These are phyloP conservation scores for Xylaria castorea DNA, from an alignment of 495 filamentous ascomycete genomes.

Conservation along the genomic window DNA sequence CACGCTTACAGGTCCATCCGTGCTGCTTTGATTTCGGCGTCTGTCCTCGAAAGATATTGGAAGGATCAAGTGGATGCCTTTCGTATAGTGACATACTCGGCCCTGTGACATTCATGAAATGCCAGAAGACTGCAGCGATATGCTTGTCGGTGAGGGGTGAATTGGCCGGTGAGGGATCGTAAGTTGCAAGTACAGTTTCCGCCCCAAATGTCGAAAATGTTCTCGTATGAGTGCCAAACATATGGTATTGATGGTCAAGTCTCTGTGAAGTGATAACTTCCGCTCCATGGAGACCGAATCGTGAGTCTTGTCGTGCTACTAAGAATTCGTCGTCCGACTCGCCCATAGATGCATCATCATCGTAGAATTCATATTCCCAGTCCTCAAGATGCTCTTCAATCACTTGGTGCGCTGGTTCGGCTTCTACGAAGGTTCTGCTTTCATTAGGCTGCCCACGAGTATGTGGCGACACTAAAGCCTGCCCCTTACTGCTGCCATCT, in stretches of 20 bases:
- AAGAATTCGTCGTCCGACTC: slow-evolving; percentile 61
- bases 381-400: slow-evolving; percentile 28
- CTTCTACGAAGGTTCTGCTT: slow-evolving; percentile 33
- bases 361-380: slow-evolving; percentile 57
- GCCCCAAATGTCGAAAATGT: slow-evolving; percentile 51
- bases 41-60: slow-evolving; percentile 69
- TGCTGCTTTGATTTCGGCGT: slow-evolving; percentile 73
- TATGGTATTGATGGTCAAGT: slow-evolving; percentile 40
- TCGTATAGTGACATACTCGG: slow-evolving; percentile 89
- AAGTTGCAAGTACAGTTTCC: slow-evolving; percentile 75
- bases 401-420: slow-evolving; percentile 24
- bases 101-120: slow-evolving; percentile 90
- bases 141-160: slow-evolving; percentile 83
- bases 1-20: slow-evolving; percentile 73
- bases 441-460: slow-evolving; percentile 22
- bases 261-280: slow-evolving; percentile 48
- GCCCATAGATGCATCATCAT: slow-evolving; percentile 69
- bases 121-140: slow-evolving; percentile 86
- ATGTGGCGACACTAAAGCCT: slow-evolving; percentile 17
- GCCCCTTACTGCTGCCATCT: slow-evolving; percentile 25
- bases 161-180: slow-evolving; percentile 73
- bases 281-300: slow-evolving; percentile 44
- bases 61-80: slow-evolving; percentile 78
- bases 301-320: slow-evolving; percentile 35
- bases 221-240: slow-evolving; percentile 47